Conservation (phyloP, 1,139 yeast species). For the Magnusiomyces starmeri region DNA sequence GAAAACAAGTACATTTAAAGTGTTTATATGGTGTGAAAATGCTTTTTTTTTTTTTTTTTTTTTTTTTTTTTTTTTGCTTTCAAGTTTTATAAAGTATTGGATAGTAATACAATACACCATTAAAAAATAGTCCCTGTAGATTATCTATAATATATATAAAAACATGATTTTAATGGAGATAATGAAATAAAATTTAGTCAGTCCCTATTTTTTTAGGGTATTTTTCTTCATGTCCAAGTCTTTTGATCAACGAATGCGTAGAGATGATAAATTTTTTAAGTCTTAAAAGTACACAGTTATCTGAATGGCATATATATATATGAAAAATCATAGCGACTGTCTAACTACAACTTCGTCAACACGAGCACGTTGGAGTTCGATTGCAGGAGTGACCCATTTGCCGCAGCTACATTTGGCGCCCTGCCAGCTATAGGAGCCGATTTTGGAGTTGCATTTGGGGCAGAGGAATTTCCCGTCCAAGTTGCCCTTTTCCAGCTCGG, state of each 20-base stretch:
- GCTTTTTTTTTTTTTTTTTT: background rate
- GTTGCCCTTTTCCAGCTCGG: conserved; percentile 57
- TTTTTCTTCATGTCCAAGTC: too few relatives aligned
- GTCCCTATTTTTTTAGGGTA: too few relatives aligned
- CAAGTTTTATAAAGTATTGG: too few relatives aligned
- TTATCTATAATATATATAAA: too few relatives aligned
- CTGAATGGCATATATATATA: too few relatives aligned
- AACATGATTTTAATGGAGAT: too few relatives aligned
- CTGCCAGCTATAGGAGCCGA: conserved; percentile 90
- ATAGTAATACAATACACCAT: too few relatives aligned
- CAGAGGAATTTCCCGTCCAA: conserved; percentile 83
- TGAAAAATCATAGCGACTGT: conserved; percentile 3
- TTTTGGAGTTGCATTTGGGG: conserved; percentile 66
- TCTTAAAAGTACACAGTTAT: too few relatives aligned
- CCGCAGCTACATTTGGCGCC: conserved; percentile 95
- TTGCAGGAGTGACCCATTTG: conserved; percentile 90
- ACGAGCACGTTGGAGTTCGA: conserved; percentile 71
- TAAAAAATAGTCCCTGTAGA: too few relatives aligned
- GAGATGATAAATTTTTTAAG: too few relatives aligned
- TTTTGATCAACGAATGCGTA: too few relatives aligned
- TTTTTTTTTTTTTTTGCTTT: background rate
- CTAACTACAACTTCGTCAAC: conserved; percentile 51
- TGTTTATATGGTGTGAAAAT: background rate
- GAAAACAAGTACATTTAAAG: conserved; percentile 17
- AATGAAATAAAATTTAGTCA: too few relatives aligned